A percentile compares a stretch with the other conserved stretches of the same genome.
Conservation (phyloP, 306 rosid genomes). For the Malus orientalis region DNA sequence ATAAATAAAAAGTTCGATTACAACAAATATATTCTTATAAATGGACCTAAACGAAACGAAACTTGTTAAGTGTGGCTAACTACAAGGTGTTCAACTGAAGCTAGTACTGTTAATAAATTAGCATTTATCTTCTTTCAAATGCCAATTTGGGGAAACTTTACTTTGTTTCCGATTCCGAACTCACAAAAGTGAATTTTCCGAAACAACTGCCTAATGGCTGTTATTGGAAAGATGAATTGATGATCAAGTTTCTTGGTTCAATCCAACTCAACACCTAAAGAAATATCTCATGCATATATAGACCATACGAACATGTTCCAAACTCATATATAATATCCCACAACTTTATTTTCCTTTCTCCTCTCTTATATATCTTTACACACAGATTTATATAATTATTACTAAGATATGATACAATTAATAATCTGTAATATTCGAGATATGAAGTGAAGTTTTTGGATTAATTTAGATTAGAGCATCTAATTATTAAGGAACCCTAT, state of each 20-base stretch:
- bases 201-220: not conserved
- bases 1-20: too few species aligned
- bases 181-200: not conserved
- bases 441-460: not conserved
- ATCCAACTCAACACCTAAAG: not conserved
- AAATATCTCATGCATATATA: too few species aligned
- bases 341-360: not conserved
- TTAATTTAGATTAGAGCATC: not conserved
- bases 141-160: too few species aligned
- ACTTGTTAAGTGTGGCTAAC: too few species aligned
- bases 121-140: too few species aligned
- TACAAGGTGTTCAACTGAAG: too few species aligned
- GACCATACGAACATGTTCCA: too few species aligned
- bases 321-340: not conserved
- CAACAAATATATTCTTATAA: too few species aligned
- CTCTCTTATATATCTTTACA: not conserved
- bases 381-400: not conserved
- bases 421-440: not conserved
- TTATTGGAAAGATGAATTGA: not conserved
- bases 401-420: not conserved
- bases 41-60: too few species aligned
- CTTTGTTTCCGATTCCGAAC: too few species aligned
- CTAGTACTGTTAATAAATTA: too few species aligned
- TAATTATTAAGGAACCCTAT: conserved; percentile 15
- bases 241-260: not conserved